Conservation (phyloP, 495 filamentous ascomycete genomes). For the Penicillium robsamsonii region DNA sequence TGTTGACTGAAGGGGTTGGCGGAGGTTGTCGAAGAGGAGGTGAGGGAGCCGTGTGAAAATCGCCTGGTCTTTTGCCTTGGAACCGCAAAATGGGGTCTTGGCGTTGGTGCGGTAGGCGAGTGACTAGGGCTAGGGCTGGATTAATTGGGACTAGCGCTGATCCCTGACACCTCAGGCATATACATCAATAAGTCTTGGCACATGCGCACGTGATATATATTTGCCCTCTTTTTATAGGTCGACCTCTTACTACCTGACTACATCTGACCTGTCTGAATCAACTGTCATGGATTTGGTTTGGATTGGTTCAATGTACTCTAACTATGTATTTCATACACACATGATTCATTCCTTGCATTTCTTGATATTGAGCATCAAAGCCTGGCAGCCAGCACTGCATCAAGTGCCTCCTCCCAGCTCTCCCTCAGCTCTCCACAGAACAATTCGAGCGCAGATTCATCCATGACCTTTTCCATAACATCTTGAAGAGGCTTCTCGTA, state of each 20-base stretch:
- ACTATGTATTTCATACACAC: neutral
- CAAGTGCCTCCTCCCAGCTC: slow-evolving; percentile 48
- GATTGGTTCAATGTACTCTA: neutral
- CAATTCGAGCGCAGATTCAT: slow-evolving; percentile 38
- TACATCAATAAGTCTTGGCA: neutral
- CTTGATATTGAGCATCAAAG: slow-evolving; percentile 19
- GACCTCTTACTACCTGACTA: neutral
- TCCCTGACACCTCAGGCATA: slow-evolving; percentile 7
- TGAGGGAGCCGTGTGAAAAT: slow-evolving; percentile 38
- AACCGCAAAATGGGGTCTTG: slow-evolving; percentile 38
- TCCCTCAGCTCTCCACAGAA: slow-evolving; percentile 47
- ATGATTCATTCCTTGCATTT: neutral
- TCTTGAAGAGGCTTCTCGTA: slow-evolving; percentile 32
- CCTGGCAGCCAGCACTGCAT: slow-evolving; percentile 36
- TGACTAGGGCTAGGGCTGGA: slow-evolving; percentile 31
- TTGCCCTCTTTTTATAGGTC: slow-evolving; percentile 5
- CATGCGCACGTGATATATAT: neutral
- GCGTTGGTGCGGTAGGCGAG: slow-evolving; percentile 38
- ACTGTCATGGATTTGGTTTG: neutral
- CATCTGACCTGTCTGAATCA: neutral
- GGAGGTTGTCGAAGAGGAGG: slow-evolving; percentile 45
- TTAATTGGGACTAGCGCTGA: slow-evolving; percentile 16
- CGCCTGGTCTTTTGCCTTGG: slow-evolving; percentile 33
- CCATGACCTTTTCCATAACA: slow-evolving; percentile 34
- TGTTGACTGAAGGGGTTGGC: slow-evolving; percentile 44